Evolutionary conservation across 2,329 filamentous ascomycete species (phyloP).

Genomic region (Aspergillus ibericus): DNA sequence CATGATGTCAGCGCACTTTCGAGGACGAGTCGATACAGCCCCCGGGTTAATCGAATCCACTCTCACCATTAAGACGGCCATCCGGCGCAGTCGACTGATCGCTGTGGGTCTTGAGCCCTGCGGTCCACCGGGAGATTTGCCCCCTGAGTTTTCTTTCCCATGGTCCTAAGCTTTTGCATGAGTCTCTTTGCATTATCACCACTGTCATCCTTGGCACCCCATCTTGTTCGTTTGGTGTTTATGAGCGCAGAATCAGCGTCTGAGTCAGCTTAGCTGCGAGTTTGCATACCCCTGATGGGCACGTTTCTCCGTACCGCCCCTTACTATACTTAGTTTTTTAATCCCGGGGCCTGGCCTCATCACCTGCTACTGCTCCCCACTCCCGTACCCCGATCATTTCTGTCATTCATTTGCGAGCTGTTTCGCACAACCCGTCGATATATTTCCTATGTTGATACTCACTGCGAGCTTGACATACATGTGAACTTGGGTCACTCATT

Average conservation of each 20-base stretch:
- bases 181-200: slow-evolving; percentile 2
- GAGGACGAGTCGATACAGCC: slow-evolving; percentile 44
- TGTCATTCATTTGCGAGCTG: slow-evolving; percentile 18
- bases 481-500: slow-evolving; percentile 18
- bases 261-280: neutral
- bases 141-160: neutral
- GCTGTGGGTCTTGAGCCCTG: neutral
- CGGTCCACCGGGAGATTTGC: slow-evolving; percentile 1
- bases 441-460: slow-evolving; percentile 25
- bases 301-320: neutral
- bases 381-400: slow-evolving; percentile 14
- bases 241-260: slow-evolving; percentile 4
- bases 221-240: slow-evolving; percentile 1
- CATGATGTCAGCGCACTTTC: slow-evolving; percentile 62
- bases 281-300: neutral
- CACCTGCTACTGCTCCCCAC: slow-evolving; percentile 12
- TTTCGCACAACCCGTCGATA: slow-evolving; percentile 18
- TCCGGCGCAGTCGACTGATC: neutral
- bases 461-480: slow-evolving; percentile 14
- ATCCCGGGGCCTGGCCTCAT: slow-evolving; percentile 12
- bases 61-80: slow-evolving; percentile 31
- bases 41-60: slow-evolving; percentile 39
- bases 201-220: neutral
- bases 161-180: slow-evolving; percentile 1
- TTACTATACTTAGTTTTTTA: slow-evolving; percentile 11